A percentile compares a stretch with the other conserved stretches of the same genome.
phyloP scores from a whole-genome alignment of 495 filamentous ascomycete species.

The Massariosphaeria phaeospora region DNA sequence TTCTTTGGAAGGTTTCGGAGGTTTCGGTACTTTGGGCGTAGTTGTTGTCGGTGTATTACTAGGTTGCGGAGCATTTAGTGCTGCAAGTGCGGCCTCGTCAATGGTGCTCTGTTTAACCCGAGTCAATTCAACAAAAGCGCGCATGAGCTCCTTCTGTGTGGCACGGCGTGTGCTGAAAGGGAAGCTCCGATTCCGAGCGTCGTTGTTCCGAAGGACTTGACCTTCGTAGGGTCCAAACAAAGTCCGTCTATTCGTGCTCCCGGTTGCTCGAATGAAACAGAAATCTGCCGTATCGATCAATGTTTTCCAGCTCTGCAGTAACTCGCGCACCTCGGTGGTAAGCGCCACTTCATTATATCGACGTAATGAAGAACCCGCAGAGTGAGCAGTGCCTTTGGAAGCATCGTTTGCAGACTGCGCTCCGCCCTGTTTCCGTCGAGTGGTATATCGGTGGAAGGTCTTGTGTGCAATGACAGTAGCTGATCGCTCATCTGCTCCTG shows the following conservation, averaged over 20 bases:
- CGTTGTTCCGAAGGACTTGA: conserved; percentile 74
- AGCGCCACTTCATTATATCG: conserved; percentile 91
- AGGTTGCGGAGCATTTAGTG: conserved; percentile 42
- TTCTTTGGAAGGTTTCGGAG: conserved; percentile 57
- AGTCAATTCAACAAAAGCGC: conserved; percentile 86
- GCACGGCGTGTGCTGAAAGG: conserved; percentile 93
- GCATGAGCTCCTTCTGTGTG: conserved; percentile 90
- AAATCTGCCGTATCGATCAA: conserved; percentile 79
- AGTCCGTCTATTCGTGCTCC: conserved; percentile 74
- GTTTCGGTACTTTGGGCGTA: conserved; percentile 37
- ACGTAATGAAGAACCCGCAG: conserved; percentile 81
- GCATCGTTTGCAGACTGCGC: conserved; percentile 89
- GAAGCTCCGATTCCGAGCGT: conserved; percentile 79
- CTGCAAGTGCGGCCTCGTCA: conserved; percentile 53
- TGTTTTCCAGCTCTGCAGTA: conserved; percentile 74
- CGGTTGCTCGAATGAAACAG: conserved; percentile 84
- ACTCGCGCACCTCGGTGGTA: conserved; percentile 70
- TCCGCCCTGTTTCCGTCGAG: conserved; percentile 90
- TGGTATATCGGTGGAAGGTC: conserved; percentile 96
- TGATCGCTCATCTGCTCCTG: conserved; percentile 69
- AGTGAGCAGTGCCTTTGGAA: conserved; percentile 86
- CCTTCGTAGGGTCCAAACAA: conserved; percentile 88
- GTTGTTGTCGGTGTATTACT: conserved; percentile 14
- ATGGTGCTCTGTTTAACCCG: conserved; percentile 77
- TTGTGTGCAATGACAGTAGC: conserved; percentile 88